Conservation (phyloP, 164 flowering plant genomes). For the Litsea cubeba region DNA sequence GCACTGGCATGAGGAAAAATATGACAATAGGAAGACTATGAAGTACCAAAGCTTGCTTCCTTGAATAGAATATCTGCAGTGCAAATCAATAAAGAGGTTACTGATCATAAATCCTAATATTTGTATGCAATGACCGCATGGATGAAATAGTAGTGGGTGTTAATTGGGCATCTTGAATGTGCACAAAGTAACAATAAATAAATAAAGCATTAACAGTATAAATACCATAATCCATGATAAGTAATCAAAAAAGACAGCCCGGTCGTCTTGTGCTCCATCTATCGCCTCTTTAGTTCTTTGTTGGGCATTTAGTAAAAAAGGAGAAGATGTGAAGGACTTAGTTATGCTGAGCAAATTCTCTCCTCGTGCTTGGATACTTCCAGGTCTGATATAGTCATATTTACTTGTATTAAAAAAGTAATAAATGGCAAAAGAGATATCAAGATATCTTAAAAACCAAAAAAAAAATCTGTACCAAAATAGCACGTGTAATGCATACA, state of each 20-base stretch:
- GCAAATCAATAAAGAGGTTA: background rate
- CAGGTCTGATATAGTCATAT: conserved; percentile 53
- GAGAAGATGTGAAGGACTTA: conserved; percentile 72
- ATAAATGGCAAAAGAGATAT: background rate
- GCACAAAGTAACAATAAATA: background rate
- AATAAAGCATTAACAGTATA: background rate
- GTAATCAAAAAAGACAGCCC: conserved; percentile 88
- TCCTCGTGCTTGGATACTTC: conserved; percentile 99
- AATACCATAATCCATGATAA: conserved; percentile 73
- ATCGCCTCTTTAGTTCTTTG: conserved; percentile 30
- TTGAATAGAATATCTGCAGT: conserved; percentile 68
- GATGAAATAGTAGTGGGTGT: background rate
- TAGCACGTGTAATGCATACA: conserved; percentile 77
- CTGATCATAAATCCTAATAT: background rate
- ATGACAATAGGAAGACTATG: conserved; percentile 67
- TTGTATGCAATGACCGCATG: conserved; percentile 2
- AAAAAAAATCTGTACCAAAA: conserved; percentile 43
- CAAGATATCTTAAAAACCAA: background rate
- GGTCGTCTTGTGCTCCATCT: conserved; percentile 32
- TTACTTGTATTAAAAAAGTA: background rate
- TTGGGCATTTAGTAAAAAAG: conserved; percentile 43
- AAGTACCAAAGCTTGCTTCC: conserved; percentile 50
- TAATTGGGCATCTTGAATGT: background rate
- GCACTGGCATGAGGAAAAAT: conserved; percentile 56
- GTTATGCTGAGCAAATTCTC: conserved; percentile 73